Base-by-base conservation (phyloP, 1,139 yeast species). In the Geotrichum candidum region DNA sequence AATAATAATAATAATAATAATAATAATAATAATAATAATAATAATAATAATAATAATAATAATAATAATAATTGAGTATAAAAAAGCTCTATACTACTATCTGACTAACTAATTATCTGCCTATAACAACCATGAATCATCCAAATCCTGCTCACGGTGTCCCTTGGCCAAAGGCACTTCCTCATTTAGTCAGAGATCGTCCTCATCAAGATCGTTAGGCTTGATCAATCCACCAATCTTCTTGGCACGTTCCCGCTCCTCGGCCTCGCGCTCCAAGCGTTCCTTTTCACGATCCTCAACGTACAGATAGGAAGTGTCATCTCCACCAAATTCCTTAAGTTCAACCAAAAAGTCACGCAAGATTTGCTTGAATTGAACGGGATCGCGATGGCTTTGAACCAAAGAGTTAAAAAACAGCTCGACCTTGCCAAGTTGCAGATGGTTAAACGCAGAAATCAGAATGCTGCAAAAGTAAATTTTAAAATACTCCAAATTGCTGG, bases 291-390 rank as follows among this genome's bases (percentile, higher is more conserved):
- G 87, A 71, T 94, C 99, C 72, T 94, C 99, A 27, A 96, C 96
- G 77, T 87, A 94, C 73, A 94, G 80, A 74, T 94, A 95, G 18
- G 68, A 70, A 25, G 73, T 71, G 61, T 82, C 79, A 74, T 91
- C 97, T 58, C 98, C 99, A 65, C 98, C 98, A 72, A 84, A 86
- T 76, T 94, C 96, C 77, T 91, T 91, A 74, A 94, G 89, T 78
- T 94, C 98, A 56, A 94, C 96, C 75, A 94, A 82, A 83, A 94
- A 94, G 77, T 95, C 99, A 76, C 98, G 87, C 69, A 94, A 80
- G 2, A 89, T 87, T 61, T 90, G 90, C 76, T 86, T 87, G 79
- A 94, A 94, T 74, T 85, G 88, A 66, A 77, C 74, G 66, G 87
- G 85, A 69, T 90, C 96, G 65, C 82, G 84, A 73, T 90, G 90